Evolutionary conservation across 192 early-diverging fungal genomes (phyloP), one percentile per base, ranked within the genome.

Genomic region (Dissophora globulifera): DNA sequence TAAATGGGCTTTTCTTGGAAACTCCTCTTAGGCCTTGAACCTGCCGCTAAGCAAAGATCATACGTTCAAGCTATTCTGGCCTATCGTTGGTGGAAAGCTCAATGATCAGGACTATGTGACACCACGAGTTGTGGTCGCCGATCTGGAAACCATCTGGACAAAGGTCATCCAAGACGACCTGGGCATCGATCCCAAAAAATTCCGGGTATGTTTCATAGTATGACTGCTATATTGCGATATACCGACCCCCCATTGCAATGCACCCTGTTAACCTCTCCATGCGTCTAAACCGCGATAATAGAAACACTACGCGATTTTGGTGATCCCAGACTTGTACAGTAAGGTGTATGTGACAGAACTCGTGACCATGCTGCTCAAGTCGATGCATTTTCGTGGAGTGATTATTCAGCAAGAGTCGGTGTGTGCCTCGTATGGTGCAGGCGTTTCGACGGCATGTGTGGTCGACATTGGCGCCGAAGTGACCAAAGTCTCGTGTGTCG

Each of bases 381-480:
- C 88, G 51, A 93, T 96, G 90, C 83, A 87, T 4, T 94, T 96
- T 62, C 81, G 78, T n/a, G 85, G 87, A 7, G 84, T 93, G 0
- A 82, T 94, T 47, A 62, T 94, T 23, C 90, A 93, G 45, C 93
- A 95, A 74, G 91, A 92, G 68, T 93, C 95, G 0, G 81, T 85
- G 15, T 91, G 90, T 71, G 95, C 93, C 1, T 90, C 90, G 0
- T 94, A 89, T 83, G 95, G 95, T 49, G 93, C 95, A 2, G 95
- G 95, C 9, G 85, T 94, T 20, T 91, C 93, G 0, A 83, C 87
- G 0, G 93, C 93, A 0, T 95, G 94, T 69, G 91, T 97, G 16
- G 92, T 97, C 3, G 94, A 96, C 59, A 91, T 97, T 69, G 95
- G 95, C 8, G 95, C 95, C 7, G 94, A 97, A 62, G 93, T 89